Base-by-base conservation (phyloP, 192 early-diverging fungal genomes). In the Gamsiella multidivaricata region DNA sequence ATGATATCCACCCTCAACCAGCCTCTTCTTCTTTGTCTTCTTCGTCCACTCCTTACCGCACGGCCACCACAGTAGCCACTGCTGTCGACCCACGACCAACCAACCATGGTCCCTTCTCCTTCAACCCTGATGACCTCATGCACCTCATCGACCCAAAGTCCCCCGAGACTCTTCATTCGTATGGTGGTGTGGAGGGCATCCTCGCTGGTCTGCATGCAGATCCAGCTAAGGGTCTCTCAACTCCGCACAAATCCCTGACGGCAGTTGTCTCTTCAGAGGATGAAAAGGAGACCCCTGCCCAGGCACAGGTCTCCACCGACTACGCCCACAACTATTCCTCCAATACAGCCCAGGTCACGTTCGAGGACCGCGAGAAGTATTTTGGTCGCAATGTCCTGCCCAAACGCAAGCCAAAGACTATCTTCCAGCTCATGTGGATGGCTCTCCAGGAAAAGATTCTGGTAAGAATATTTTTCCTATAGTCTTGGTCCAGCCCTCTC, bases 361-460 rank as follows among this genome's bases (percentile, higher is more conserved):
- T 88, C 41, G 70, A 75, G 5, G 82, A 88, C 29, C 84, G 92
- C 25, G 71, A 85, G 17, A 72, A 72, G 31, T 67, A 69, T 50
- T 94, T 86, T 69, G 92, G 91, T 33, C 63, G 76, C 39, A 94
- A 94, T 63, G 71, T 91, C 14, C 71, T 94, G 26, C 92, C 93
- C 2, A 81, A 84, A 23, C 82, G 84, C 42, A 88, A 91, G 72
- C 70, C 85, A 37, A 92, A 92, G 37, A 84, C 82, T 53, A 86
- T 94, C 43, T 83, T 93, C 34, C 80, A 87, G 29, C 83, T 94
- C 14, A 91, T 93, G 84, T 93, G 91, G 91, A 87, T 90, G 58
- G 91, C 90, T 8, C 70, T 94, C 29, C 87, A 94, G 50, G 93
- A 94, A 65, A 92, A 91, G 69, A 93, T 90, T 79, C 66, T 94